Evolutionary conservation across 2,329 filamentous ascomycete species (phyloP), one percentile per base, ranked within the genome.

Genomic region (Xylaria sp.): DNA sequence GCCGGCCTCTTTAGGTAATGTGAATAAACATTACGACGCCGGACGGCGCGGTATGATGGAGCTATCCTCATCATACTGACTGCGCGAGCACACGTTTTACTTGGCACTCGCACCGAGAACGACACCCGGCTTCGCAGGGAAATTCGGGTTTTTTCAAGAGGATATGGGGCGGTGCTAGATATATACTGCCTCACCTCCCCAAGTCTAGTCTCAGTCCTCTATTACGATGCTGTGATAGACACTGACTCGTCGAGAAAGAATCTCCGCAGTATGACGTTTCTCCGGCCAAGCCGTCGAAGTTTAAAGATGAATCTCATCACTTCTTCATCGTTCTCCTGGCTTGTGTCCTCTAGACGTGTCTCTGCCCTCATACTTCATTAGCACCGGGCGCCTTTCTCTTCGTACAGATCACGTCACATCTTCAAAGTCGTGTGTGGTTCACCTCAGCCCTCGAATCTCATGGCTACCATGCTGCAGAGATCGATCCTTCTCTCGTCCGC

Each of bases 381-480:
- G 15, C 15, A 14, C 12, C n/a, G 14, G n/a, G 2, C 17, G 19
- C 40, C 2, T 28, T 50, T 9, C 15, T 17, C 21, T 28, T 15
- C 4, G 17, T 7, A 28, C 9, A 15, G 14, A 35, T n/a, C 12
- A 37, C 28, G 21, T 50, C 28, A 15, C 31, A 21, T 23, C 4
- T 23, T 11, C 28, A 31, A 5, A 31, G 4, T 15, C 17, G 19
- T 4, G 33, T 23, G 19, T 38, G 33, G 33, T 15, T 23, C 9
- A 38, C 12, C n/a, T 51, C 5, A 37, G 17, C 17, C 7, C 21
- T 23, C 7, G 23, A 46, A 23, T 31, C 43, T 46, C 43, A 46
- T 14, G n/a, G 40, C 6, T n/a, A 71, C 61, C 28, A 73, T 72
- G 69, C 53, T 66, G 52, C 57, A 61, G 25, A 70, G 58, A 31